Base-by-base conservation (phyloP, 2,329 filamentous ascomycete species). In the Hypoxylon rubiginosum region DNA sequence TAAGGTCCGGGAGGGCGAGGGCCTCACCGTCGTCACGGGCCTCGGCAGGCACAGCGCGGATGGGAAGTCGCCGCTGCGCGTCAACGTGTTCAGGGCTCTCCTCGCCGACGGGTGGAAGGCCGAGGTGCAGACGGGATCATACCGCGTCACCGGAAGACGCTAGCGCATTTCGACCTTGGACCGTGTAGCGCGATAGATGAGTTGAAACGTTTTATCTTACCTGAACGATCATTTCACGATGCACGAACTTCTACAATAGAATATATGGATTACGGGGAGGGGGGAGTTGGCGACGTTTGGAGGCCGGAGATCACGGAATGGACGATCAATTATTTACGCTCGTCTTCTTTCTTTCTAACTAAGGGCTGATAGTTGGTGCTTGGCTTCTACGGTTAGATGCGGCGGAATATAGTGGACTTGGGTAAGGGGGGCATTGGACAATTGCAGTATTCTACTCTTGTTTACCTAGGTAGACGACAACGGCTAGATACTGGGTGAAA, bases 21-120 rank as follows among this genome's bases (percentile, higher is more conserved):
- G n/a, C n/a, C 94, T 91, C 73, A 88, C 86, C 41, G 90, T 98
- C 64, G 87, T 98, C 58, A 97, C 94, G 2, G 95, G 95, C 0
- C 76, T 90, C 13, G 95, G 95, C 0, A 85, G 85, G 58, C 95
- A 98, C 79, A 96, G 89, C 72, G 85, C 88, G 50, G 89, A 91
- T 56, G 93, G 94, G 0, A 90, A 87, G 59, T 92, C 91, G 1
- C 90, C 88, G 71, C 78, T 98, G 64, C 91, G 94, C 4, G 91
- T 91, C 61, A 91, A 92, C 15, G 94, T 98, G n/a, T 90, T 86
- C 50, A 90, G 88, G 74, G 90, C 90, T 75, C 82, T 98, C 45
- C 84, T 90, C 41, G 85, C 87, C 48, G 92, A 95, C 65, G 94
- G 94, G 0, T 98, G 95, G 95, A 93, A 88, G 75, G 83, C 96